Base-by-base conservation (phyloP, 2,329 filamentous ascomycete species). In the Myotisia sp. region DNA sequence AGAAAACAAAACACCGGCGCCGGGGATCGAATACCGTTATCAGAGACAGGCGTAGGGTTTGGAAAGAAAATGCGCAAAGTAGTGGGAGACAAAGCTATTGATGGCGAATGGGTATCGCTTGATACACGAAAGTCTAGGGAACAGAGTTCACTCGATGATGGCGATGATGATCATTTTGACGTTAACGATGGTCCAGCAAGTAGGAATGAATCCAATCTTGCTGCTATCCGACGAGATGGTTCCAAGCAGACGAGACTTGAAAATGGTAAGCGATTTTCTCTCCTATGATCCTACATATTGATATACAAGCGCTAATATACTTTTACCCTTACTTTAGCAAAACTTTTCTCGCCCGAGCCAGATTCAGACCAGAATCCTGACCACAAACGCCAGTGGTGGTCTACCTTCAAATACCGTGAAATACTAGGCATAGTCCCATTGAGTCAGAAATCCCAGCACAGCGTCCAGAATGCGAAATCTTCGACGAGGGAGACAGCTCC, bases 321-420 rank as follows among this genome's bases (percentile, higher is more conserved):
- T 32, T 8, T 36, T 39, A 13, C 34, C 33, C n/a, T 17, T 41
- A 10, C 34, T 14, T 5, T 36, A 7, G 19, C 26, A 22, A 36
- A 36, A 26, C 26, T 29, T 22, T 29, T 26, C 7, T 29, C 33
- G 7, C 46, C 44, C 17, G 43, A 44, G 23, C 27, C 38, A 20
- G 45, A 44, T 26, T 38, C 44, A 18, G 45, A 54, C 27, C 49
- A 45, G 30, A 47, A 49, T 22, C n/a, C 47, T 23, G 44, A 50
- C 10, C 34, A 47, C 18, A 34, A 47, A 29, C 50, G 58, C 33
- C 46, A 51, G 14, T 56, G 57, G 61, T 95, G 85, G 83, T 74
- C 77, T 52, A 92, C 86, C 4, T 85, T 80, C 66, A 92, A 92
- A 58, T 98, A 95, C 59, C 71, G 86, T 38, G 82, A 86, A n/a